Base-by-base conservation (phyloP, 495 filamentous ascomycete genomes). In the Trichoderma erinaceum region DNA sequence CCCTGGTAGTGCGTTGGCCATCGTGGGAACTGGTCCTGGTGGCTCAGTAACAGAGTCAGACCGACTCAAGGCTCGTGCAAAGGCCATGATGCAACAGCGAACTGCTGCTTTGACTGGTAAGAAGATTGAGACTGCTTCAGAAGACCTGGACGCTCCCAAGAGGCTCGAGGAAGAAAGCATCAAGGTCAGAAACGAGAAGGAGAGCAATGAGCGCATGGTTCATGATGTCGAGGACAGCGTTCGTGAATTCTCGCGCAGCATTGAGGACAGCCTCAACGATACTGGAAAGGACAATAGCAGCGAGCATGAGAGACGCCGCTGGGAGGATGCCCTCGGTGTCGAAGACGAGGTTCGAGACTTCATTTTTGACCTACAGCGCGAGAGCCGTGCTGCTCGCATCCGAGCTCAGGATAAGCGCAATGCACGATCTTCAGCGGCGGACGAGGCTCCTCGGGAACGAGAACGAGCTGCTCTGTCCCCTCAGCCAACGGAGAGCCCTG, bases 31-130 rank as follows among this genome's bases (percentile, higher is more conserved):
- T 68, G 96, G 96, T 4, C 93, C 92, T 66, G 95, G 96, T 66
- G 96, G 96, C 48, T 78, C 87, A 64, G 84, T 99, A 58, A 99
- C 96, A 27, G 96, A 99, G 76, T 89, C 92, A 0, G 96, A 99
- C 78, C 85, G 94, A 35, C 87, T 98, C 65, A 97, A 97, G 78
- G 96, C 96, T 27, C 88, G 93, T 64, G 93, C 96, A 41, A 96
- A 92, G 76, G 93, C 93, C 48, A 95, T 97, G 86, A 97, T 99
- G 95, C 93, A 98, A 80, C 93, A 97, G 69, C 89, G 94, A 52
- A 91, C 94, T 71, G 96, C 96, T 64, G 94, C 93, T 46, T 80
- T 99, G 71, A 90, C 92, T 58, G 96, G 96, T 46, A 90, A 88
- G 74, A 90, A 92, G 70, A 78, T 88, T 32, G 85, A 88, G 25